Evolutionary conservation across 2,329 filamentous ascomycete species (phyloP).

Genomic region (Aspergillus vadensis): DNA sequence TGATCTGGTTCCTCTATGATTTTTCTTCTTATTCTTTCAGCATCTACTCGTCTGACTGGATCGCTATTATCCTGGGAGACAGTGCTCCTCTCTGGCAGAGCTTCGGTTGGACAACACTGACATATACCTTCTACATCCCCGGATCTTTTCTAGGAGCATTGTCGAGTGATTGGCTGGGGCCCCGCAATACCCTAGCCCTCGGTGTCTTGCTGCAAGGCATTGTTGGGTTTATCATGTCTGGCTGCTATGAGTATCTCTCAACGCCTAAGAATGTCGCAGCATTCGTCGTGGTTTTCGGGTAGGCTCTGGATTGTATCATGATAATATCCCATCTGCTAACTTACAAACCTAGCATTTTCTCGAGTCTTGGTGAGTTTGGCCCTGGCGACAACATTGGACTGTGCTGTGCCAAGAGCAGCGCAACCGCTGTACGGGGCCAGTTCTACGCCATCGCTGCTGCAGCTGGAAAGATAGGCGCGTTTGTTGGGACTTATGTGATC

Average conservation of each 20-base stretch:
- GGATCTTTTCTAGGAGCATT: slow-evolving; percentile 78
- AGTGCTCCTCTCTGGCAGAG: slow-evolving; percentile 68
- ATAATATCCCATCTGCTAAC: neutral
- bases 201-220: slow-evolving; percentile 73
- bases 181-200: slow-evolving; percentile 69
- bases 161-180: slow-evolving; percentile 75
- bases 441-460: slow-evolving; percentile 60
- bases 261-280: slow-evolving; percentile 67
- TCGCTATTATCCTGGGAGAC: slow-evolving; percentile 62
- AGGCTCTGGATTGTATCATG: slow-evolving; percentile 13
- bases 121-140: slow-evolving; percentile 87
- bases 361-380: slow-evolving; percentile 76
- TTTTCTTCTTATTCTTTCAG: slow-evolving; percentile 84
- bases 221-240: slow-evolving; percentile 88
- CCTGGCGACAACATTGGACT: slow-evolving; percentile 92
- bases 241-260: slow-evolving; percentile 69
- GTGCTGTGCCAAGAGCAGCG: slow-evolving; percentile 81
- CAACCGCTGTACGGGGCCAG: slow-evolving; percentile 84
- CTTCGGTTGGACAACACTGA: slow-evolving; percentile 85
- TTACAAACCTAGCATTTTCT: slow-evolving; percentile 59
- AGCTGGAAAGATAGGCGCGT: slow-evolving; percentile 61
- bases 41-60: slow-evolving; percentile 73
- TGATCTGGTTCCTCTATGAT: slow-evolving; percentile 87
- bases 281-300: slow-evolving; percentile 77
- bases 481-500: slow-evolving; percentile 82